A percentile compares a stretch with the other conserved stretches of the same genome.
phyloP scores from a whole-genome alignment of 441 rosid species.

The Cnidoscolus chayamansa region DNA sequence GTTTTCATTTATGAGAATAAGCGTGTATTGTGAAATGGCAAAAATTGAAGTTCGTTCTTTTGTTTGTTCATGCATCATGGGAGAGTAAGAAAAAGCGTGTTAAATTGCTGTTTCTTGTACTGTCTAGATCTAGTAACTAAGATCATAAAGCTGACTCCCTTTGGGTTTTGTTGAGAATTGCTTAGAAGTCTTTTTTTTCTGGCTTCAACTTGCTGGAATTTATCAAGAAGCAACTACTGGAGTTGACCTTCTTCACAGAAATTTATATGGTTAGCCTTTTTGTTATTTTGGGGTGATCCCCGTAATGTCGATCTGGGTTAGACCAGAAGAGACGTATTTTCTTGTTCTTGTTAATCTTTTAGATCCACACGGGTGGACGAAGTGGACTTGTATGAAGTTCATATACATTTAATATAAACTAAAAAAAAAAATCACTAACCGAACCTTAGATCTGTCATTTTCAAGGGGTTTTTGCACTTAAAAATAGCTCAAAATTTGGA shows the following conservation, averaged over 20 bases:
- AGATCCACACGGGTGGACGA: background rate
- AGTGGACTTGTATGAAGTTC: background rate
- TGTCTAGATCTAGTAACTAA: background rate
- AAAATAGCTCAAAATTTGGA: slow-evolving; percentile 3
- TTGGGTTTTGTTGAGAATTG: background rate
- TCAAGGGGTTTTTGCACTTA: background rate
- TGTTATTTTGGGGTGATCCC: background rate
- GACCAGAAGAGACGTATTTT: background rate
- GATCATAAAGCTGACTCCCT: background rate
- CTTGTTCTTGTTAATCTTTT: background rate
- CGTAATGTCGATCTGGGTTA: background rate
- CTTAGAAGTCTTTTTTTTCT: background rate
- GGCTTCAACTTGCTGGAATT: background rate
- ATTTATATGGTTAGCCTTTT: background rate
- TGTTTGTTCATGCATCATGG: too few relatives aligned
- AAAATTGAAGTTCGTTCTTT: background rate
- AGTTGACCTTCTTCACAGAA: slow-evolving; percentile 3
- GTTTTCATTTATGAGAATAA: background rate
- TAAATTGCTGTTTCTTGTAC: too few relatives aligned
- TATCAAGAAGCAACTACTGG: background rate
- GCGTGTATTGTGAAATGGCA: too few relatives aligned
- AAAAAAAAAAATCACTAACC: too few relatives aligned
- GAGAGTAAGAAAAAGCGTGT: too few relatives aligned
- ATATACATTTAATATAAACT: too few relatives aligned
- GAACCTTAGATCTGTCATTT: too few relatives aligned